These are phyloP conservation scores for Mycena floridula DNA, from an alignment of 768 basidiomycete species.

Conservation along the genomic window DNA sequence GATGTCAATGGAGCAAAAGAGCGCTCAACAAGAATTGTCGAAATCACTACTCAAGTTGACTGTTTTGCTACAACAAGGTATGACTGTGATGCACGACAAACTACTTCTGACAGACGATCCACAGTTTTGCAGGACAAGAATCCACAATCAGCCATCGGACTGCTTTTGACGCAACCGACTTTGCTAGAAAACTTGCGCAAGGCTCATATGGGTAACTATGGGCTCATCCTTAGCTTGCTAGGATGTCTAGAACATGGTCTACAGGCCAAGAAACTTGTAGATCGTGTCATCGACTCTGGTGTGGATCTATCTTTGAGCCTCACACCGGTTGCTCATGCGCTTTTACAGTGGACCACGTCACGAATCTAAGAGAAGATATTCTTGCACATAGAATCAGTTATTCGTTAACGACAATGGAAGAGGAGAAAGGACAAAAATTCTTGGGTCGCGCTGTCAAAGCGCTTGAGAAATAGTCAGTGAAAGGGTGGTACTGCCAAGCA, in stretches of 20 bases:
- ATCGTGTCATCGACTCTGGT: constrained; percentile 80
- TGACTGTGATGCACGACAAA: constrained; percentile 10
- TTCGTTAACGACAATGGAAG: constrained; percentile 72
- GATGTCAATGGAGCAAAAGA: constrained; percentile 68
- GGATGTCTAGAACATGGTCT: constrained; percentile 89
- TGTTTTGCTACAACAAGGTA: constrained; percentile 76
- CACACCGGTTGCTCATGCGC: background rate
- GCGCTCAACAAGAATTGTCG: constrained; percentile 73
- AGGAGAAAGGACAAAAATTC: constrained; percentile 49
- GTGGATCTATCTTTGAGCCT: constrained; percentile 13
- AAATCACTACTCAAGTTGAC: constrained; percentile 73
- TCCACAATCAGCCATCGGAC: constrained; percentile 76
- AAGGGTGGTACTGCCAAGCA: background rate
- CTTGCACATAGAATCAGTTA: constrained; percentile 79
- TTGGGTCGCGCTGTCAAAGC: constrained; percentile 67
- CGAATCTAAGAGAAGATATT: constrained; percentile 87
- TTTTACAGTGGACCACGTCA: constrained; percentile 77
- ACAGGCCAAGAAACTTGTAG: constrained; percentile 83
- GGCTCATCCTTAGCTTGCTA: constrained; percentile 83
- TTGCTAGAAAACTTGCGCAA: constrained; percentile 84
- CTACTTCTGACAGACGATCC: constrained; percentile 1
- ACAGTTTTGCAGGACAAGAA: constrained; percentile 59
- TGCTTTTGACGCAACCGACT: constrained; percentile 74
- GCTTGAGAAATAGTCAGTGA: constrained; percentile 82
- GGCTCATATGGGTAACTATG: constrained; percentile 89